Base-by-base conservation (phyloP, 768 basidiomycete species). In the Suillus tomentosus region DNA sequence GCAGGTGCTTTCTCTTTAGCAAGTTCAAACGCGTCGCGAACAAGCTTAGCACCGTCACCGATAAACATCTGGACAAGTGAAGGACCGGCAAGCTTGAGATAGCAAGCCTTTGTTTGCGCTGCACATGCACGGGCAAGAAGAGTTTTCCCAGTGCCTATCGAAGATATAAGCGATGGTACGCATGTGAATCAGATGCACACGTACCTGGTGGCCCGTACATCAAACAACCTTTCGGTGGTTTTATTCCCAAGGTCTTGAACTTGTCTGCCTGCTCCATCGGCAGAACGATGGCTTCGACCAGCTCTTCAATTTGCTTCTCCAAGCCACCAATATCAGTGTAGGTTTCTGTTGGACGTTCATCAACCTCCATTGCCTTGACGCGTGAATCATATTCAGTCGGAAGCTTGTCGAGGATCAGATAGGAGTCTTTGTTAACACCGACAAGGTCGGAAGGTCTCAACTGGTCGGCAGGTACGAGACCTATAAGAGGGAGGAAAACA, bases 1-100 rank as follows among this genome's bases (percentile, higher is more conserved):
- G 95, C 92, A 7, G 96, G 96, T 2, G 95, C 93, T 72, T 99
- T 98, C 83, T 97, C 93, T 78, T 98, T 99, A 19, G 97, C 97
- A 54, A 99, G 84, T 54, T 96, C 95, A 74, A 99, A 99, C 3
- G 96, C 96, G 72, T 99, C 97, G 54, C 97, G 93, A 24, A 99
- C 97, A 59, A 99, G 87, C 77, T 98, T 99, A 62, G 97, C 97
- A 72, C 97, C 97, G 76, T 99, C 97, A 78, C 97, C 97, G 69
- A 99, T 99, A 77, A 96, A 99, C 97, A 99, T 99, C 78, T 99
- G 97, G 14, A 99, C 97, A 60, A 99, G 85, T 59, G 96, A 96
- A 31, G 97, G 96, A 22, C 95, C 97, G 42, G 97, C 97, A 34
- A 99, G 87, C 77, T 99, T 99, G 68, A 99, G 85, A 76, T 96